These are phyloP conservation scores for Geotrichum citri-aurantii DNA, from an alignment of 1,139 yeast genomes.

Conservation along the genomic window DNA sequence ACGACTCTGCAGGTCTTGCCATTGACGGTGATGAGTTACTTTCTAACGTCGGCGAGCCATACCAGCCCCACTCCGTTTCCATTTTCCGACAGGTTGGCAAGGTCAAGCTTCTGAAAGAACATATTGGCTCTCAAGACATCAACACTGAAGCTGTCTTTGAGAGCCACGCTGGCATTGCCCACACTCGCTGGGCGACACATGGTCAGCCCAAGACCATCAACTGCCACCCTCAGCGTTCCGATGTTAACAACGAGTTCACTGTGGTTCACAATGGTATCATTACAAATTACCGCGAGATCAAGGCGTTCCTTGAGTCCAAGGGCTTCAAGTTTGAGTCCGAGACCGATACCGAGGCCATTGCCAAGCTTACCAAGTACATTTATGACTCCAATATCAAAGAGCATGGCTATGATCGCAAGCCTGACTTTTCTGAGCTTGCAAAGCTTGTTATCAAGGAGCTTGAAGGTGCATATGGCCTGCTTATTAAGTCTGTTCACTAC, in stretches of 20 bases:
- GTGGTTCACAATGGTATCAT: slow-evolving; percentile 98
- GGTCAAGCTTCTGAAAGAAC: slow-evolving; percentile 72
- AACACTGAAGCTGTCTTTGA: slow-evolving; percentile 53
- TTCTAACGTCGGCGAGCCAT: slow-evolving; percentile 19
- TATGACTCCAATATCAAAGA: slow-evolving; percentile 54
- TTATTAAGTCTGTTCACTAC: slow-evolving; percentile 85
- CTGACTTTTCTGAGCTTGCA: slow-evolving; percentile 84
- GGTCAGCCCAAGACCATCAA: slow-evolving; percentile 83
- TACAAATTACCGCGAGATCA: slow-evolving; percentile 88
- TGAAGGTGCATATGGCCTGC: slow-evolving; percentile 95
- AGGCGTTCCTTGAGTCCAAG: slow-evolving; percentile 69
- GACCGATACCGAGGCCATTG: slow-evolving; percentile 97
- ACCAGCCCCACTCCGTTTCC: slow-evolving; percentile 41
- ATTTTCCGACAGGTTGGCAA: slow-evolving; percentile 87
- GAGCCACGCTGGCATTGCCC: slow-evolving; percentile 94
- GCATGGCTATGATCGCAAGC: slow-evolving; percentile 43
- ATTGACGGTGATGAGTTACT: slow-evolving; percentile 73
- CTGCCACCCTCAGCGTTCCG: slow-evolving; percentile 97
- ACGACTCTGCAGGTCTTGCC: slow-evolving; percentile 96
- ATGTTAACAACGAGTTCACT: slow-evolving; percentile 71
- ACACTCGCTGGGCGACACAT: slow-evolving; percentile 99
- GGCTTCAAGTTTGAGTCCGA: slow-evolving; percentile 86
- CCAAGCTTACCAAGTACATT: slow-evolving; percentile 85
- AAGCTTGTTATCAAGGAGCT: slow-evolving; percentile 88
- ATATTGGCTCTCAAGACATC: slow-evolving; percentile 50